Evolutionary conservation across 371 early-diverging fungal genomes (phyloP), one percentile per base, ranked within the genome.

Genomic region (Coemansia sp.): DNA sequence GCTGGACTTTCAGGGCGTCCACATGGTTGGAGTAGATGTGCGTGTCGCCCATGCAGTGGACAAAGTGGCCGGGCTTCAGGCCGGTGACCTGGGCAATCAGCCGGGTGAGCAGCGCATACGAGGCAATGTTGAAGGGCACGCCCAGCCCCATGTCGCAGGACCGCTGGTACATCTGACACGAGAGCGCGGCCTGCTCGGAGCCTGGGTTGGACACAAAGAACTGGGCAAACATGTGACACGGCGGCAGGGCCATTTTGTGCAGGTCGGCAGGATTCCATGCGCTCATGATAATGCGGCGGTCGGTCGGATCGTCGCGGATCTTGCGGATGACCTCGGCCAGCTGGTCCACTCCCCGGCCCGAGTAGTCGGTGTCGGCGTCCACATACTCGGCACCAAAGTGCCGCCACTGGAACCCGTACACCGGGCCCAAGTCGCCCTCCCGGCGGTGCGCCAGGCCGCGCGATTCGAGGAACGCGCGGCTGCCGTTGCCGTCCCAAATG

Each of bases 391-490:
- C 99, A 0, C 99, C 99, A 84, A 98, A 99, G 76, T 99, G 98
- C 43, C 99, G 83, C 99, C 99, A 99, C 76, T 99, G 99, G 79
- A 96, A 99, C 7, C 99, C 99, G 69, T 99, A 99, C 34, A 99
- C 94, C 1, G 99, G 99, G 0, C 99, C 99, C 29, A 99, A 80
- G 67, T 99, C 99, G 18, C 98, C 98, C 58, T 89, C 93, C 59
- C 87, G 84, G 39, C 92, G 86, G 66, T 95, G 79, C 1, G 75
- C 40, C 29, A 99, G 81, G 0, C 99, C 99, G 7, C 89, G 68
- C 44, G 83, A 82, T 77, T 97, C 98, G 24, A 99, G 82, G 64
- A 85, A 95, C 72, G 90, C 95, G 31, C 98, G 86, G 1, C 93
- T 90, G 36, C 95, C 95, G 80, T 99, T 99, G 37, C 91, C 94